A percentile compares a stretch with the other conserved stretches of the same genome.
These are phyloP conservation scores for Rhododendron griersonianum DNA, from an alignment of 148 eudicot species.

Conservation along the genomic window DNA sequence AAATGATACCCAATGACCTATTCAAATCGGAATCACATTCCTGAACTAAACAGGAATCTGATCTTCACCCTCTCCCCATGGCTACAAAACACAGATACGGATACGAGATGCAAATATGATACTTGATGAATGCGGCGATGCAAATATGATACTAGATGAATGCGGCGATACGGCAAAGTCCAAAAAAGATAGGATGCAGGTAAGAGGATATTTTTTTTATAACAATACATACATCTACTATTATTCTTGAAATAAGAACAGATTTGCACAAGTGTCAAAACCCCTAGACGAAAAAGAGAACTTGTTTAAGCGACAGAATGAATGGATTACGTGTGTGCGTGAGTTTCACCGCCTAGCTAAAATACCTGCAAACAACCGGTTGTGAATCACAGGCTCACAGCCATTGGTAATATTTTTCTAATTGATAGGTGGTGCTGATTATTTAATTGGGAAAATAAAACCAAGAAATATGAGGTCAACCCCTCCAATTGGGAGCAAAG, in stretches of 20 bases:
- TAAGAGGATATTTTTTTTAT: neutral
- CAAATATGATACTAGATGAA: neutral
- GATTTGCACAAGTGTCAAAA: neutral
- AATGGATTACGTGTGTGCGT: neutral
- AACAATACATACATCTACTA: neutral
- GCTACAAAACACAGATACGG: neutral
- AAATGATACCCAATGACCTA: neutral
- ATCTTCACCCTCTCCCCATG: neutral
- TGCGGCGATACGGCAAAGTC: neutral
- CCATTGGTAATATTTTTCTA: neutral
- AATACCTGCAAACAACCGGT: too few species aligned
- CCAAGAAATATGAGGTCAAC: neutral
- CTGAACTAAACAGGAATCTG: neutral
- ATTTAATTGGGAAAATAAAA: too few species aligned
- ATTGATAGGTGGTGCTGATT: neutral
- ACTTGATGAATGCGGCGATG: neutral
- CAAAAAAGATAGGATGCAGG: neutral
- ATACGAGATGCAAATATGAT: neutral
- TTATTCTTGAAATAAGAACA: neutral
- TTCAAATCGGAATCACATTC: neutral
- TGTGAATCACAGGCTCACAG: too few species aligned
- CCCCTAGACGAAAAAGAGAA: neutral
- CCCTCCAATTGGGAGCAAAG: neutral
- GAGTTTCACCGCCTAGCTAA: too few species aligned
- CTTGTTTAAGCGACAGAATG: neutral